Percentiles rank a stretch among this genome's conserved stretches.
phyloP scores from a whole-genome alignment of 139 green algal species.

The Eudorina sp. region DNA sequence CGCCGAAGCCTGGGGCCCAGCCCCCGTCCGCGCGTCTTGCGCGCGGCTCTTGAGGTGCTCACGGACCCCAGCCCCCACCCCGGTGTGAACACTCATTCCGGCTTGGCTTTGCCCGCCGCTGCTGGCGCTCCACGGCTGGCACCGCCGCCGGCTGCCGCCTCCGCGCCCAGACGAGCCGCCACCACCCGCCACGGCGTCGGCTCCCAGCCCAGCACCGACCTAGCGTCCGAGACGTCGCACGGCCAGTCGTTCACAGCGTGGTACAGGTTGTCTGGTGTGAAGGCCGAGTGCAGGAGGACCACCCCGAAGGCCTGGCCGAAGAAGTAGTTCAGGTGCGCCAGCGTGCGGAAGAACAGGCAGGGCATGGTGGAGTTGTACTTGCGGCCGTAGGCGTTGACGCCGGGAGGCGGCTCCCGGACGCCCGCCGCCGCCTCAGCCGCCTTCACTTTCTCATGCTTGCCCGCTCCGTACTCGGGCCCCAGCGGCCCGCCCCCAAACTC shows the following conservation, averaged over 20 bases:
- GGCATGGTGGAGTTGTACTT: neutral
- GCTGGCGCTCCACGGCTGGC: neutral
- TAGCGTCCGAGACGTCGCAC: conserved; percentile 27
- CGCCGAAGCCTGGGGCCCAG: too few relatives aligned
- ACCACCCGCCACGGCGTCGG: conserved; percentile 43
- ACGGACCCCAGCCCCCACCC: too few relatives aligned
- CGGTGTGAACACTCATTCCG: too few relatives aligned
- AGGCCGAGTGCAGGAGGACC: neutral
- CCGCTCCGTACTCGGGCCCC: neutral
- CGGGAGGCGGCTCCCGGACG: neutral
- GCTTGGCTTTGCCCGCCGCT: conserved; percentile 7
- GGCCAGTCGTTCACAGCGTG: conserved; percentile 11
- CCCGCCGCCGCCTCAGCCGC: conserved; percentile 11
- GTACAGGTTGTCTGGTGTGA: neutral
- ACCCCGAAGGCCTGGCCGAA: conserved; percentile 5
- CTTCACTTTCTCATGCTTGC: neutral
- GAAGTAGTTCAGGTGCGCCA: conserved; percentile 20
- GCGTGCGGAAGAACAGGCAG: neutral
- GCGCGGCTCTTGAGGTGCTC: too few relatives aligned
- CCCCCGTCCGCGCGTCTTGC: too few relatives aligned
- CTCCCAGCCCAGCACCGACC: conserved; percentile 40
- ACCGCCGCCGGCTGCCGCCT: neutral
- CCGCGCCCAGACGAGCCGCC: conserved; percentile 3
- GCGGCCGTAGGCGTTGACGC: conserved; percentile 13
- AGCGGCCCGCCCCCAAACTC: conserved; percentile 5